phyloP scores from a whole-genome alignment of 257 asterid genomes.

The Cynanchum wilfordii region DNA sequence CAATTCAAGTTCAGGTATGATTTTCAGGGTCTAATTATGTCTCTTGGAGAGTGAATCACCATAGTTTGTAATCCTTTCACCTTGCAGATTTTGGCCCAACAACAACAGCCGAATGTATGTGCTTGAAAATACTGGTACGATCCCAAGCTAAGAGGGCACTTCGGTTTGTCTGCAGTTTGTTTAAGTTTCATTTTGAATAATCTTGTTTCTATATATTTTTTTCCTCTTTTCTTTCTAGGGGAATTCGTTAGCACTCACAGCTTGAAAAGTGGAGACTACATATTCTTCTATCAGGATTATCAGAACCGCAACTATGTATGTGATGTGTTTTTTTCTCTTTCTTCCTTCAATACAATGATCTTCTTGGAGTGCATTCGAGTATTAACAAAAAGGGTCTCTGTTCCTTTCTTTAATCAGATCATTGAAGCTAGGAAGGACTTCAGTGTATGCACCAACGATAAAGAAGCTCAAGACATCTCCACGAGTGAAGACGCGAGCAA shows the following conservation, averaged over 20 bases:
- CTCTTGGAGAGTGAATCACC: background rate
- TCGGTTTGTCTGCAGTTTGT: background rate
- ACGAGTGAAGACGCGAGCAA: conserved; percentile 19
- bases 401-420: conserved; percentile 18
- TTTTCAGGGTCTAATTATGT: no score
- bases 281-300: conserved; percentile 31
- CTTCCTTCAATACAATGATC: background rate
- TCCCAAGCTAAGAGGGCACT: background rate
- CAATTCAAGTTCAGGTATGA: conserved; percentile 39
- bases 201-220: background rate
- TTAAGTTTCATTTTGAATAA: background rate
- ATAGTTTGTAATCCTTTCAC: background rate
- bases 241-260: conserved; percentile 31
- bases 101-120: conserved; percentile 51
- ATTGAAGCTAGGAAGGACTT: conserved; percentile 38
- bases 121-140: conserved; percentile 44
- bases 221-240: conserved; percentile 26
- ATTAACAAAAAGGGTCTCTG: background rate
- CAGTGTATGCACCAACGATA: background rate
- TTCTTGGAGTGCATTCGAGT: background rate
- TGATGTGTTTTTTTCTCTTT: no score
- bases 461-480: conserved; percentile 22
- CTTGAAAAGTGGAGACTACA: conserved; percentile 32
- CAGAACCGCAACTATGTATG: conserved; percentile 31
- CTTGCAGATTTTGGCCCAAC: conserved; percentile 44